These are phyloP conservation scores for Erythrophleum fordii DNA, from an alignment of 306 rosid species.

Conservation along the genomic window DNA sequence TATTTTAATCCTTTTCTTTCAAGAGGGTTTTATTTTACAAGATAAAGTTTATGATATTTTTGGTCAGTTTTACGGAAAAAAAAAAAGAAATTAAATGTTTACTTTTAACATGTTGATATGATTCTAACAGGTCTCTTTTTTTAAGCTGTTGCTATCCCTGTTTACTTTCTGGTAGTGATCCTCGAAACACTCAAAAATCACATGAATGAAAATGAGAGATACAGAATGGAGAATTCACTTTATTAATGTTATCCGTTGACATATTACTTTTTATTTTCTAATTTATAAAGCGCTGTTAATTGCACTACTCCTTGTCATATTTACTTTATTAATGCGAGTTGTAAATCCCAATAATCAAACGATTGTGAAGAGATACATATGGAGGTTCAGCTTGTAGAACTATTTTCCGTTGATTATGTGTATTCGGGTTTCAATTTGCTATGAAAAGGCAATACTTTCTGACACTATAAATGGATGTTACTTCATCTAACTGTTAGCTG, in stretches of 20 bases:
- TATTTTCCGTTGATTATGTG: no score
- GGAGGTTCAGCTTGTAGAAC: no score
- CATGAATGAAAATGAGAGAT: not conserved
- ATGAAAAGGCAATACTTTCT: no score
- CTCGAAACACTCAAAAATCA: not conserved
- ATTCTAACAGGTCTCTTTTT: not conserved
- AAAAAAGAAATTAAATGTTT: conserved; percentile 52
- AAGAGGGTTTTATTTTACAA: conserved; percentile 68
- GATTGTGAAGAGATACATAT: no score
- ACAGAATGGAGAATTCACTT: not conserved
- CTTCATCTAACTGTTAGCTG: no score
- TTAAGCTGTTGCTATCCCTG: not conserved
- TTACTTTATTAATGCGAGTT: no score
- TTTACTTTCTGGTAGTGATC: conserved; percentile 2
- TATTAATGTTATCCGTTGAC: not conserved
- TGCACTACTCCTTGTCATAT: no score
- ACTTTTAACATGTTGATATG: conserved; percentile 46
- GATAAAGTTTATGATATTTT: conserved; percentile 69
- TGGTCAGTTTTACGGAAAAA: conserved; percentile 59
- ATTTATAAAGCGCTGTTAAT: no score
- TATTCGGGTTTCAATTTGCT: no score
- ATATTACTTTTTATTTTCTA: no score
- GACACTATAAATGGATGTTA: no score
- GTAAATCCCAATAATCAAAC: no score
- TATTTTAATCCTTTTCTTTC: conserved; percentile 64